Evolutionary conservation across 345 rosid species (phyloP), one percentile per base, ranked within the genome.

Genomic region (Linum usitatissimum): DNA sequence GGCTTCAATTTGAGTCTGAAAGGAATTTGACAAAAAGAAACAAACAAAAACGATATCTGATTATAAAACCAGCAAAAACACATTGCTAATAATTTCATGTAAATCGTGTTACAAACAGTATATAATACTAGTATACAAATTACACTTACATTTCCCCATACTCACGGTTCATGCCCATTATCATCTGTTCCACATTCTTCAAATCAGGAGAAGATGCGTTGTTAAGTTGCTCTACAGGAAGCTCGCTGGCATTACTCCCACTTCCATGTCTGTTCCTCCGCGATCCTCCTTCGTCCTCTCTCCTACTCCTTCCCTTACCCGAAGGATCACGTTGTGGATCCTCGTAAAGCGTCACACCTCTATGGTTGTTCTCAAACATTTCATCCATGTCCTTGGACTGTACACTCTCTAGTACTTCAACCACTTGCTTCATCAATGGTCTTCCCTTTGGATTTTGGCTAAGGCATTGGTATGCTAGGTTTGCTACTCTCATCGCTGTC

Each of bases 401-500:
- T 58, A 83, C 73, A 55, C 72, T 68, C 77, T 84, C 92, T 0
- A 87, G 96, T 30, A 79, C 66, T 79, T 86, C 88, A 8, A 93
- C 99, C 66, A 82, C 97, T 66, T 86, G 80, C 71, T 68, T 90
- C 97, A 93, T 88, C 15, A 78, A 70, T 18, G 96, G 96, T 64
- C 96, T 79, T 15, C 86, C 86, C 75, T 86, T 88, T 0, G 99
- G 99, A 71, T 93, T 93, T 72, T 88, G 95, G 79, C 97, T 90
- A 15, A 93, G 86, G 81, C 99, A 90, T 68, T 82, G 83, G 79
- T 86, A 85, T 0, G 95, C 91, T 67, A 93, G 71, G 67, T 69
- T 74, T 9, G 95, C 91, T 40, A 90, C 96, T 75, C 83, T 84
- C 80, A 86, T 81, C 55, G 86, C 84, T 1, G 74, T 73, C 66